phyloP scores from a whole-genome alignment of 768 basidiomycete species.

The Lactarius sp. region DNA sequence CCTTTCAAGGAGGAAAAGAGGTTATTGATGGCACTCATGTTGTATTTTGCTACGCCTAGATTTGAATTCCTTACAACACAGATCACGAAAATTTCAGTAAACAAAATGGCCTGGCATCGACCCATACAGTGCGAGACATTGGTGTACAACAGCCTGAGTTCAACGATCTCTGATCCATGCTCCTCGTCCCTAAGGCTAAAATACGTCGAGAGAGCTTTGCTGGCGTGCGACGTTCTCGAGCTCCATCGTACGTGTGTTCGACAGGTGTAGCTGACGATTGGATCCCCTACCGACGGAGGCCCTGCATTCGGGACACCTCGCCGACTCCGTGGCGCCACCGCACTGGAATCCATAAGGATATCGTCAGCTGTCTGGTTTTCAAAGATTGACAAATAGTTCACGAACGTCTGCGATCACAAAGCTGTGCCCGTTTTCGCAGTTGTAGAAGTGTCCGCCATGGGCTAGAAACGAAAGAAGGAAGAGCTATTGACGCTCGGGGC shows the following conservation, averaged over 20 bases:
- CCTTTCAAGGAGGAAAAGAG: too few species aligned
- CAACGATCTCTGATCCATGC: too few species aligned
- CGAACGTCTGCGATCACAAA: conserved; percentile 54
- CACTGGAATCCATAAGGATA: conserved; percentile 36
- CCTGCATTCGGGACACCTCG: conserved; percentile 54
- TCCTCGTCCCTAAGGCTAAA: not conserved
- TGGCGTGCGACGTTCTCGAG: conserved; percentile 40
- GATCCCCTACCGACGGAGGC: conserved; percentile 44
- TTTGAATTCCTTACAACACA: too few species aligned
- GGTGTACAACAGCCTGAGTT: too few species aligned
- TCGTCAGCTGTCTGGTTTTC: not conserved
- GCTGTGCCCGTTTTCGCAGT: conserved; percentile 49
- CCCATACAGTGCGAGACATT: too few species aligned
- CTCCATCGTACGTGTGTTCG: conserved; percentile 44
- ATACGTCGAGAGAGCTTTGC: conserved; percentile 24
- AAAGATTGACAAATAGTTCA: not conserved
- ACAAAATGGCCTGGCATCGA: too few species aligned
- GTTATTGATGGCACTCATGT: too few species aligned
- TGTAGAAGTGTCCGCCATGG: conserved; percentile 32
- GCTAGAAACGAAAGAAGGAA: conserved; percentile 8
- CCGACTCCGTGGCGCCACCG: conserved; percentile 48
- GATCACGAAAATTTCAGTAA: too few species aligned
- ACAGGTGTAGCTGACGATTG: conserved; percentile 36
- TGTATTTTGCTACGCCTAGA: too few species aligned
- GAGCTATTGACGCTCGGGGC: not conserved